Conservation (phyloP, 2,329 filamentous ascomycete species). For the Alternaria gansuensis region DNA sequence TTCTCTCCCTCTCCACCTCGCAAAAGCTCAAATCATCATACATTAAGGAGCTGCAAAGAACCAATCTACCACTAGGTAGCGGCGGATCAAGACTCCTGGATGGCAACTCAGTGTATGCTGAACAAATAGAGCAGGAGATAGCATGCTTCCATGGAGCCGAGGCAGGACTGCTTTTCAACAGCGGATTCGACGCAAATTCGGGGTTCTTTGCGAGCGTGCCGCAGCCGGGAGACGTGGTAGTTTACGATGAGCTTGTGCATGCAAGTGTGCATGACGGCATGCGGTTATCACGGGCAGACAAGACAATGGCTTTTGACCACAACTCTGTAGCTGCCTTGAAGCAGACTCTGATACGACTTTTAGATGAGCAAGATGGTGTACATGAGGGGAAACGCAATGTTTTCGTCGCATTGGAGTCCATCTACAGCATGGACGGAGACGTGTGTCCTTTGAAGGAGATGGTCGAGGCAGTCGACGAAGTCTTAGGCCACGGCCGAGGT, state of each 20-base stretch:
- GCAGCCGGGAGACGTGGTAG: conserved; percentile 60
- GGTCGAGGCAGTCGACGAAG: conserved; percentile 63
- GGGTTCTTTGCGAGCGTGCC: conserved; percentile 60
- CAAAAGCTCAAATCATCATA: conserved; percentile 59
- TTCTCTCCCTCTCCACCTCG: conserved; percentile 66
- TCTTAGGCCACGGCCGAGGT: conserved; percentile 67
- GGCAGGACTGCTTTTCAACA: conserved; percentile 68
- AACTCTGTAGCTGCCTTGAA: conserved; percentile 58
- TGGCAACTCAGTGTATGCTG: conserved; percentile 69
- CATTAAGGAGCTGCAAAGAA: conserved; percentile 56
- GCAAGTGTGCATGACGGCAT: conserved; percentile 81
- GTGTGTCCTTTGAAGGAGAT: conserved; percentile 70
- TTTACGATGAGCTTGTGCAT: conserved; percentile 78
- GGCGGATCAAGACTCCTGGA: conserved; percentile 71
- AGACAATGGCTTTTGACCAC: conserved; percentile 64
- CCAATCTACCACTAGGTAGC: conserved; percentile 60
- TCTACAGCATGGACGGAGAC: conserved; percentile 86
- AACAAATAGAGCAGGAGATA: conserved; percentile 66
- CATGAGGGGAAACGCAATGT: conserved; percentile 39
- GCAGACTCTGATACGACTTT: conserved; percentile 51
- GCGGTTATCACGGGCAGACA: conserved; percentile 66
- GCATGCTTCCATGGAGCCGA: conserved; percentile 68
- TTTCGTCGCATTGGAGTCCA: conserved; percentile 47
- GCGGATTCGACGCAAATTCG: conserved; percentile 61
- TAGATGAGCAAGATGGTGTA: conserved; percentile 32